These are phyloP conservation scores for Clarireedia paspali DNA, from an alignment of 2,329 filamentous ascomycete species.

Conservation along the genomic window DNA sequence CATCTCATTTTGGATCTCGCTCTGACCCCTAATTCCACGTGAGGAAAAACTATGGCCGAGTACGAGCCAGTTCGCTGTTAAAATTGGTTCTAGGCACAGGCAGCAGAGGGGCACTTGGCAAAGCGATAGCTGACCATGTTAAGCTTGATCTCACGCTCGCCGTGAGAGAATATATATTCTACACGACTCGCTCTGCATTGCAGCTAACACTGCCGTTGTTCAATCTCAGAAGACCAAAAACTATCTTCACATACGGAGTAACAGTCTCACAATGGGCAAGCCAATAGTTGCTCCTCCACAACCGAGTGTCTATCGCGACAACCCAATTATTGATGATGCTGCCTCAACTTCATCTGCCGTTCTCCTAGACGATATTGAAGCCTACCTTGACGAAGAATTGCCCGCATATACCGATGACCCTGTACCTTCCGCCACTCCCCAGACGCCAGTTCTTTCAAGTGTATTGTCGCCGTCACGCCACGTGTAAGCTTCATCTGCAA, in stretches of 20 bases:
- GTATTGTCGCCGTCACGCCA: neutral
- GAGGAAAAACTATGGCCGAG: too few species aligned
- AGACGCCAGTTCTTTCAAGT: neutral
- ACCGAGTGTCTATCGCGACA: constrained; percentile 16
- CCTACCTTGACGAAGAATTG: constrained; percentile 8
- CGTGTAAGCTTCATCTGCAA: neutral
- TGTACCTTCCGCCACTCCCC: neutral
- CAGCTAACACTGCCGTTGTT: neutral
- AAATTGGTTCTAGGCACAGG: too few species aligned
- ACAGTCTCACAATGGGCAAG: neutral
- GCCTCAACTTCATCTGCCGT: constrained; percentile 22
- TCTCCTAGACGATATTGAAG: constrained; percentile 16
- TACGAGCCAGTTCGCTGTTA: too few species aligned
- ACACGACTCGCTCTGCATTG: neutral
- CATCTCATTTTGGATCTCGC: too few species aligned
- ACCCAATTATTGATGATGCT: constrained; percentile 17
- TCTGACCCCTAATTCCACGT: too few species aligned
- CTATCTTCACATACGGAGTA: neutral
- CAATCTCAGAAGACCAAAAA: neutral
- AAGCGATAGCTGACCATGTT: too few species aligned
- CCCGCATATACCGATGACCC: constrained; percentile 15
- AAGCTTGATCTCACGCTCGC: too few species aligned
- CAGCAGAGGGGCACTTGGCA: too few species aligned
- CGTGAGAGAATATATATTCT: too few species aligned
- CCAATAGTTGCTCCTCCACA: neutral